phyloP scores from a whole-genome alignment of 768 basidiomycete species.

The Asterophora parasitica region DNA sequence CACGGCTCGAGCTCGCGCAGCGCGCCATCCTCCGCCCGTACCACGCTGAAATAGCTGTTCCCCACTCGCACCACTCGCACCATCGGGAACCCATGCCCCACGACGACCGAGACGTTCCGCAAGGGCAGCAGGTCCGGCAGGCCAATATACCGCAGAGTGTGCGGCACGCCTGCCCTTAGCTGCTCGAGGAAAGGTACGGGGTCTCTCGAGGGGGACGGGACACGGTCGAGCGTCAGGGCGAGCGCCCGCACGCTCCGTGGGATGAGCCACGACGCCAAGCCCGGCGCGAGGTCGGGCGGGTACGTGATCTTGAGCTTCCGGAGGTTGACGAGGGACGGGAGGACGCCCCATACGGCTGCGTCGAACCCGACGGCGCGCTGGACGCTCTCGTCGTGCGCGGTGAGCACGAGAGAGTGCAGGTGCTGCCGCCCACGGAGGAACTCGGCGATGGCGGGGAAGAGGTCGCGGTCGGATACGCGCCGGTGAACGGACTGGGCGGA shows the following conservation, averaged over 20 bases:
- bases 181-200: conserved; percentile 46
- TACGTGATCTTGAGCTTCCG: conserved; percentile 56
- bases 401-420: conserved; percentile 50
- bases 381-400: conserved; percentile 37
- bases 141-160: conserved; percentile 47
- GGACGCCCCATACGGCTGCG: conserved; percentile 65
- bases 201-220: conserved; percentile 32
- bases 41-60: conserved; percentile 50
- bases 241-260: conserved; percentile 49
- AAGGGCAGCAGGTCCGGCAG: conserved; percentile 43
- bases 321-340: conserved; percentile 52
- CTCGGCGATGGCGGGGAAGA: conserved; percentile 65
- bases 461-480: conserved; percentile 48
- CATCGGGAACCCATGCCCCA: conserved; percentile 60
- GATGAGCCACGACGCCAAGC: conserved; percentile 64
- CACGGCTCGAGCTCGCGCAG: conserved; percentile 48
- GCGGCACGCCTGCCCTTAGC: conserved; percentile 54
- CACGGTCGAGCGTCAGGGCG: conserved; percentile 40
- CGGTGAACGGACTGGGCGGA: conserved; percentile 39
- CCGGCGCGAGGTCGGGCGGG: conserved; percentile 57
- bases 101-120: conserved; percentile 35
- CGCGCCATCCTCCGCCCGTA: conserved; percentile 21
- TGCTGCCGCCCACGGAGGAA: conserved; percentile 54
- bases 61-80: conserved; percentile 54
- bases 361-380: conserved; percentile 60